Conservation (phyloP, 106 monocot genomes). For the Acorus gramineus region DNA sequence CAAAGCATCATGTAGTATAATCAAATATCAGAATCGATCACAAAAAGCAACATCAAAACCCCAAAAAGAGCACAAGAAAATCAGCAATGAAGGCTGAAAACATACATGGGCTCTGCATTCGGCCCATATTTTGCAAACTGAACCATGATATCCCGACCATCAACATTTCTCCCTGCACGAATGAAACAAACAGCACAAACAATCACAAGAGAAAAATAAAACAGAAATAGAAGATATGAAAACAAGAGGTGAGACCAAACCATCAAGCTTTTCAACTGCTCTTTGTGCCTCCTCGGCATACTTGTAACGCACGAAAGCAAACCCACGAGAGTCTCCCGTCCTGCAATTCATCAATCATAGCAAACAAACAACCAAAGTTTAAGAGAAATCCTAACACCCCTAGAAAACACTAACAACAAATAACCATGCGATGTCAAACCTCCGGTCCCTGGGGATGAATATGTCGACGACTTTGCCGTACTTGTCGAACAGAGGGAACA, state of each 20-base stretch:
- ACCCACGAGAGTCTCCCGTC: conserved; percentile 11
- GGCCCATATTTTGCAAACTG: conserved; percentile 98
- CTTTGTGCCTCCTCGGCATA: too few species aligned
- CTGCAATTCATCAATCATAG: conserved; percentile 16
- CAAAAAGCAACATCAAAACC: too few species aligned
- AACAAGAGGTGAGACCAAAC: neutral
- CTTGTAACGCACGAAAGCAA: too few species aligned
- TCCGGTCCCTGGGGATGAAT: too few species aligned
- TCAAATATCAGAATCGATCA: too few species aligned
- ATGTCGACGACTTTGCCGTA: too few species aligned
- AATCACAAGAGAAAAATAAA: neutral
- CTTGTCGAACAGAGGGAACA: too few species aligned
- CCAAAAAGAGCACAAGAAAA: neutral
- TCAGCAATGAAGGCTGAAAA: neutral
- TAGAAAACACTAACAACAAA: neutral
- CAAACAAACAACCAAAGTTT: neutral
- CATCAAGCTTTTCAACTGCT: too few species aligned
- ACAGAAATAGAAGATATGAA: neutral
- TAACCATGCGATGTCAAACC: neutral
- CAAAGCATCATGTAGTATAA: too few species aligned
- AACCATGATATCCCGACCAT: conserved; percentile 83
- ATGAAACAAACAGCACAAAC: neutral
- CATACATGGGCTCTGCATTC: conserved; percentile 88
- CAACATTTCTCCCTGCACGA: conserved; percentile 57
- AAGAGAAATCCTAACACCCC: too few species aligned